phyloP scores from a whole-genome alignment of 257 asterid species.

The Fraxinus quadrangulata region DNA sequence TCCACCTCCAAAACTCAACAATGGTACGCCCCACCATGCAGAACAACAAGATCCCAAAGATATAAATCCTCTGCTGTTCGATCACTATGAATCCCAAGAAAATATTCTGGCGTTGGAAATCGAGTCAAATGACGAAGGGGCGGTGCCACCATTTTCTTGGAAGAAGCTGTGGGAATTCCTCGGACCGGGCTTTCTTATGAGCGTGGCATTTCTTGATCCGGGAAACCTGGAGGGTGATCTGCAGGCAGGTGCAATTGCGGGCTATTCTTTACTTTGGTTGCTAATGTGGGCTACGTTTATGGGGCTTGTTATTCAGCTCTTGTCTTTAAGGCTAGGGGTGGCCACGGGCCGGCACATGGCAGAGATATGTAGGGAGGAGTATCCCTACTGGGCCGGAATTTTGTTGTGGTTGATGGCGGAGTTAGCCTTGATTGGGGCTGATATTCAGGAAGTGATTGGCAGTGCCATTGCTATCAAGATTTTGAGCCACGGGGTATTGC shows the following conservation, averaged over 20 bases:
- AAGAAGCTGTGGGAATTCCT: conserved; percentile 71
- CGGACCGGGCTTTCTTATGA: conserved; percentile 78
- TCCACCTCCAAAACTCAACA: conserved; percentile 26
- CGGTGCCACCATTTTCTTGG: conserved; percentile 68
- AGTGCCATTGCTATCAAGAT: conserved; percentile 75
- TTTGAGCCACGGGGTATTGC: conserved; percentile 53
- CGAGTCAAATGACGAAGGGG: conserved; percentile 40
- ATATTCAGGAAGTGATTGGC: conserved; percentile 80
- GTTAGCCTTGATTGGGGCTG: conserved; percentile 67
- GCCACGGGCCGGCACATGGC: conserved; percentile 78
- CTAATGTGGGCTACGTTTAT: conserved; percentile 66
- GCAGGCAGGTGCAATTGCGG: conserved; percentile 73
- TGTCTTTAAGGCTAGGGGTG: conserved; percentile 64
- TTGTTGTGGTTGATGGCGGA: conserved; percentile 81
- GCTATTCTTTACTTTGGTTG: conserved; percentile 65
- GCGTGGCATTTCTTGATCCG: conserved; percentile 80
- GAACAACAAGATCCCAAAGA: conserved; percentile 29
- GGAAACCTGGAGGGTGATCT: conserved; percentile 78
- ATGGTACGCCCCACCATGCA: conserved; percentile 34
- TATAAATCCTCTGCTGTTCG: conserved; percentile 32
- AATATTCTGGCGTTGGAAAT: conserved; percentile 43
- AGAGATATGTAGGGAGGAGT: conserved; percentile 71
- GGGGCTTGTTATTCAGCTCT: conserved; percentile 66
- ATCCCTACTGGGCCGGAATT: conserved; percentile 59
- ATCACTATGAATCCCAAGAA: conserved; percentile 22